A percentile compares a stretch with the other conserved stretches of the same genome.
phyloP scores from a whole-genome alignment of 73 alveolate species.

The Symbiodinium pilosum region DNA sequence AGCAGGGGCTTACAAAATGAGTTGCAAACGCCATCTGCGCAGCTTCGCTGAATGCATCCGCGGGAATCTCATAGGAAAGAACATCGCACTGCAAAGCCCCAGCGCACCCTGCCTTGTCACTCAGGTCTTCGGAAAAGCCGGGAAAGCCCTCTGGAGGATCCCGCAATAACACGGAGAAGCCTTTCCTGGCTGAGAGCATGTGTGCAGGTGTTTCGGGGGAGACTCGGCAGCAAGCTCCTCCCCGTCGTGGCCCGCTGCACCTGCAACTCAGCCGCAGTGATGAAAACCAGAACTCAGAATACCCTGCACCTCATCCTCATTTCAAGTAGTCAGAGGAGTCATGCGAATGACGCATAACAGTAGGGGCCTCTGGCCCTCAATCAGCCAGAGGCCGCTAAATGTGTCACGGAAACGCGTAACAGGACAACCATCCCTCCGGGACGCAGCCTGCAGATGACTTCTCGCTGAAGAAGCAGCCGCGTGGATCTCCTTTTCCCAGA shows the following conservation, averaged over 20 bases:
- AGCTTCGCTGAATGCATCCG: slow-evolving; percentile 22
- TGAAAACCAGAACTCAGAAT: too few relatives aligned
- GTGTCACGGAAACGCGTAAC: not conserved
- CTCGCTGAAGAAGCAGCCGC: not conserved
- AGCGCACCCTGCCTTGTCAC: not conserved
- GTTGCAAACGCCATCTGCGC: slow-evolving; percentile 33
- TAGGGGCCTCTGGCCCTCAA: not conserved
- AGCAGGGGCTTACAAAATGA: not conserved
- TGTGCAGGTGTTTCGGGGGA: not conserved
- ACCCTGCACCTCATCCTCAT: too few relatives aligned
- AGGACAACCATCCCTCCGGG: too few relatives aligned
- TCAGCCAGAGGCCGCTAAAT: not conserved
- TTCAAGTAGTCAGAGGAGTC: too few relatives aligned
- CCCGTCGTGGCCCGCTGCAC: not conserved
- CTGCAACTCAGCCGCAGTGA: too few relatives aligned
- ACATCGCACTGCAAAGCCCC: not conserved
- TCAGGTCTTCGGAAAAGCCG: slow-evolving; percentile 24
- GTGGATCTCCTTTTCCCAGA: not conserved
- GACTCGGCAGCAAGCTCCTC: not conserved
- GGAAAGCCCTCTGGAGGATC: slow-evolving; percentile 34
- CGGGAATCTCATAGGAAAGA: not conserved
- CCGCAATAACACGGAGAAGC: slow-evolving; percentile 36
- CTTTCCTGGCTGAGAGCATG: slow-evolving; percentile 65
- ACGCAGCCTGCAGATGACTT: not conserved
- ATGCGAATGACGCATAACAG: too few relatives aligned